Evolutionary conservation across 73 alveolate genomes (phyloP).

Genomic region (Halteria grandinella): DNA sequence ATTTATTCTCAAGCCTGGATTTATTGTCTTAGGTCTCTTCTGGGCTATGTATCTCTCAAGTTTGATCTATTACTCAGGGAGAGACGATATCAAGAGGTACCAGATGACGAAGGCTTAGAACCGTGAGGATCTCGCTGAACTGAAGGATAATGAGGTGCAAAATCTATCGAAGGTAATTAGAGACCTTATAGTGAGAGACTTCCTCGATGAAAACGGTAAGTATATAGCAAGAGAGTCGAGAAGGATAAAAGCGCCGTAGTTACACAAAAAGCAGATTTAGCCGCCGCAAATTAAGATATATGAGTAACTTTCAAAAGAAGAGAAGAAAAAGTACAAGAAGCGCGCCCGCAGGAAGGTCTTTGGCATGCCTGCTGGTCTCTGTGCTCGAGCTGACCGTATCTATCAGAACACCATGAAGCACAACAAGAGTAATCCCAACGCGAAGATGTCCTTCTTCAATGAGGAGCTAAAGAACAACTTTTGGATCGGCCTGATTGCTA

Average conservation of each 20-base stretch:
- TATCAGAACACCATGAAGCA: not conserved
- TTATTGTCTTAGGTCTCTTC: not conserved
- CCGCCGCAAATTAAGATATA: not conserved
- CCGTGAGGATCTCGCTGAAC: slow-evolving; percentile 19
- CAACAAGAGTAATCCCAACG: not conserved
- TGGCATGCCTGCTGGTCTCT: not conserved
- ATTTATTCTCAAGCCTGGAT: slow-evolving; percentile 14
- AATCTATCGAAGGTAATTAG: not conserved
- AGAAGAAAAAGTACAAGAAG: not conserved
- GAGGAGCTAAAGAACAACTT: not conserved
- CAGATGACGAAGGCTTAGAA: slow-evolving; percentile 22
- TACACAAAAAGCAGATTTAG: too few relatives aligned
- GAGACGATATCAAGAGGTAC: slow-evolving; percentile 6
- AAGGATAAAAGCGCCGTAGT: too few relatives aligned
- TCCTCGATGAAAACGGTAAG: not conserved
- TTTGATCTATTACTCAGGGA: slow-evolving; percentile 12
- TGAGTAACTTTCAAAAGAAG: slow-evolving; percentile 23
- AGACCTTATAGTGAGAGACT: not conserved
- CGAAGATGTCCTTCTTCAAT: slow-evolving; percentile 31
- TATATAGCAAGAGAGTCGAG: too few relatives aligned
- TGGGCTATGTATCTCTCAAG: slow-evolving; percentile 22
- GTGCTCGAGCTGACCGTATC: slow-evolving; percentile 2
- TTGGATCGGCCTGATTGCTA: slow-evolving; percentile 10
- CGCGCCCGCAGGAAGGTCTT: slow-evolving; percentile 18
- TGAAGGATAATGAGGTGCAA: not conserved